Base-by-base conservation (phyloP, 164 flowering plant genomes). In the Santalum album region DNA sequence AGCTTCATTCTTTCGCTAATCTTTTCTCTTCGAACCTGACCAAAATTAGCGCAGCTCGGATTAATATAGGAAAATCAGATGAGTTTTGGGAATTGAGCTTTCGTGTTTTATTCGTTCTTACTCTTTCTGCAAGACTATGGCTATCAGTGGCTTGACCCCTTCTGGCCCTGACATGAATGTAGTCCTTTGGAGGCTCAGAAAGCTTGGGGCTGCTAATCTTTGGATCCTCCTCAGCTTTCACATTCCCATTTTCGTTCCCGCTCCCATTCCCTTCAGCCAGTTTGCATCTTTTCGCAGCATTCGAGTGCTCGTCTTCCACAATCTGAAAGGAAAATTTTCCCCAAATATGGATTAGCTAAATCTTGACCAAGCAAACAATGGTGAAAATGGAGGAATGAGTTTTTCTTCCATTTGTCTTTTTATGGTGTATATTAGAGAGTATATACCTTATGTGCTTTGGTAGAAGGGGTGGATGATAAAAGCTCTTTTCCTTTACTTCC, bases 131-230 rank as follows among this genome's bases (percentile, higher is more conserved):
- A 14, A 90, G 77, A 62, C 98, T 90, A 51, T 91, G 98, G 61
- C 96, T 92, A 59, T 92, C 96, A 43, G 98, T 92, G n/a, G 98
- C 96, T 67, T 92, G 96, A 55, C 98, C 98, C 62, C 98, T 81
- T 65, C 98, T 73, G 50, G 98, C 98, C 57, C 98, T 80, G 35
- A 92, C 98, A 76, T 92, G 98, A 52, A 92, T 88, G 53, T 84
- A 92, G 48, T 92, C 98, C 70, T 88, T 92, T 3, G 75, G 81
- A 16, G 94, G 78, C 1, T 57, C 61, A 32, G 56, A 34, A 51
- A 29, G 16, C 21, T 29, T 55, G 1, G 44, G 34, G 40, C 57
- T 58, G 17, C 61, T 66, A 40, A 58, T 11, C 21, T 42, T 70
- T 17, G 68, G 44, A 39, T 76, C 81, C n/a, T 45, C 60, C 59